Conservation (phyloP, 345 rosid genomes). For the Microthlaspi erraticum region DNA sequence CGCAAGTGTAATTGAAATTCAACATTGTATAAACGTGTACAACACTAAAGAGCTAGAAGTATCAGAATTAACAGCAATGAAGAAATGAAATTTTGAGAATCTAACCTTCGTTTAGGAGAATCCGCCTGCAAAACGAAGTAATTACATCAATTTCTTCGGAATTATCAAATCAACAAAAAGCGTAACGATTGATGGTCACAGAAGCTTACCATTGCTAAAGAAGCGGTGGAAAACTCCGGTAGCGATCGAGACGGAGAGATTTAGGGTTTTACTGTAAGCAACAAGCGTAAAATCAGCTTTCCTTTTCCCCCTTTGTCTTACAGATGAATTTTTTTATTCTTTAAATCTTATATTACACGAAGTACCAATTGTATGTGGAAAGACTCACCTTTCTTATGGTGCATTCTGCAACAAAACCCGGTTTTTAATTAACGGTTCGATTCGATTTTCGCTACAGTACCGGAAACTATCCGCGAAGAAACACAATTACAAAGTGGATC, state of each 20-base stretch:
- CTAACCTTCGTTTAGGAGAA: conserved; percentile 73
- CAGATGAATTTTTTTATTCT: conserved; percentile 16
- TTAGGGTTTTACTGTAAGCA: conserved; percentile 41
- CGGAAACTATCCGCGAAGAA: neutral
- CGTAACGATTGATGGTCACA: neutral
- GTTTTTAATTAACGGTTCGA: neutral
- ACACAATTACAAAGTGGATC: neutral
- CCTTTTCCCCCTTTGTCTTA: conserved; percentile 23
- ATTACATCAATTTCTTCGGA: neutral
- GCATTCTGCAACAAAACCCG: neutral
- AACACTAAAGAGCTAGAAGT: neutral
- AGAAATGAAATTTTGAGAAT: conserved; percentile 17
- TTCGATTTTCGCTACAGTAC: neutral
- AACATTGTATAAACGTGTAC: conserved; percentile 8
- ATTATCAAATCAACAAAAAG: conserved; percentile 3
- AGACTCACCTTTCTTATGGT: conserved; percentile 30
- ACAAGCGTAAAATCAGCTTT: neutral
- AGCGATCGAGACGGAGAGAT: conserved; percentile 29
- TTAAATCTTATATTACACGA: neutral
- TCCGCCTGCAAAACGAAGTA: conserved; percentile 58
- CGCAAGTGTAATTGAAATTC: conserved; percentile 18
- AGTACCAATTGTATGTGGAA: conserved; percentile 13
- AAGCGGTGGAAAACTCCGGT: conserved; percentile 9
- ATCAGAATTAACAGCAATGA: neutral
- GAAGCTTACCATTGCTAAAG: conserved; percentile 40